Evolutionary conservation across 352 stramenopile species (phyloP), one percentile per base, ranked within the genome.

Genomic region (Phytopythium mirpurense): DNA sequence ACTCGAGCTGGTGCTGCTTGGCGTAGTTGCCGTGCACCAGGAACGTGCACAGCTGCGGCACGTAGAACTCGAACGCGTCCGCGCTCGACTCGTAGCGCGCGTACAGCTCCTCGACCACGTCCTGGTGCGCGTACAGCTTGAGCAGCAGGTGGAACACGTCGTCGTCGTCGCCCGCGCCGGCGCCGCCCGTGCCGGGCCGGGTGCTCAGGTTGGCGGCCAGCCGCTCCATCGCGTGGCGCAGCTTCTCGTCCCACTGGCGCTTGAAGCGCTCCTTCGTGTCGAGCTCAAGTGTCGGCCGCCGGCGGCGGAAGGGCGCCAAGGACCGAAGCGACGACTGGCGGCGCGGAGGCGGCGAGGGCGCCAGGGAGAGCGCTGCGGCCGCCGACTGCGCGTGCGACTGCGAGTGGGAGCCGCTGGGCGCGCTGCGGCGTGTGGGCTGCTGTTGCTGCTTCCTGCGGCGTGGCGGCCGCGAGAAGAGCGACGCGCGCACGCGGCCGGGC

Each of bases 31-130:
- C 81, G 43, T 95, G 85, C 0, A 90, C 54, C 27, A 95, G 40
- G 38, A 94, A 93, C 15, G 86, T 96, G 55, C 82, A 92, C 0
- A 96, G 69, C 51, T 96, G 87, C 11, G 85, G 87, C 51, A 96
- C 90, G 62, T 96, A 96, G 49, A 95, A 96, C 63, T 93, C 84
- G 42, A 96, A 84, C 63, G 88, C 80, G 16, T 55, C 38, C 5
- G 77, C 76, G 50, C 88, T 78, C 12, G 60, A 40, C 21, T 86
- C 72, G 63, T 83, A 90, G 57, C 72, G 83, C 29, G 54, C 70
- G 62, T 90, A 93, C 8, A 93, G 67, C 35, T 90, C 59, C 16
- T 74, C 72, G n/a, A 91, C 70, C 21, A 93, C 78, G 51, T 93
- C 78, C 54, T 91, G 80, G 40, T 93, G 80, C 0, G 83, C 83